phyloP scores from a whole-genome alignment of 1,284 basidiomycete genomes.

The Ganoderma lucidum region DNA sequence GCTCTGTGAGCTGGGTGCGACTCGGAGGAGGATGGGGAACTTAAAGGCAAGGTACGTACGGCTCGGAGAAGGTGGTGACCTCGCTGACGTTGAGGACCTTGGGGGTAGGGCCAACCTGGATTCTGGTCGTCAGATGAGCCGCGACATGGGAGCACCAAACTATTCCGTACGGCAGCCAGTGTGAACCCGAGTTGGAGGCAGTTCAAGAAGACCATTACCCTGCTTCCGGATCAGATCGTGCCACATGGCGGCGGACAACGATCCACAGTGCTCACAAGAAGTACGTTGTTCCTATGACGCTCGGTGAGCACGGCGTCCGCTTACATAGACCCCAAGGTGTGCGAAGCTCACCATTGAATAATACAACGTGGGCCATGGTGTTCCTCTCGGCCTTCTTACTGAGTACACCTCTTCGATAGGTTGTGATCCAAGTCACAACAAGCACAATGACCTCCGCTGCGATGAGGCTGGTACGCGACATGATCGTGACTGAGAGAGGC shows the following conservation, averaged over 20 bases:
- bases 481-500: slow-evolving; percentile 8
- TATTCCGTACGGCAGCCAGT: neutral
- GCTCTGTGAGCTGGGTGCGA: neutral
- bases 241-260: neutral
- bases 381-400: neutral
- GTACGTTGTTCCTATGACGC: neutral
- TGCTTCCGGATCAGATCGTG: neutral
- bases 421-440: slow-evolving; percentile 6
- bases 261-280: slow-evolving; percentile 4
- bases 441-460: slow-evolving; percentile 10
- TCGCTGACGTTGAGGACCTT: slow-evolving; percentile 10
- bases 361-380: neutral
- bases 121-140: neutral
- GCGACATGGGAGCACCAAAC: neutral
- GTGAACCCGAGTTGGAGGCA: neutral
- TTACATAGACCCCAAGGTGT: neutral
- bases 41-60: neutral
- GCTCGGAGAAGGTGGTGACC: slow-evolving; percentile 4
- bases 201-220: slow-evolving; percentile 10
- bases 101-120: neutral
- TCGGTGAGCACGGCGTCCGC: neutral
- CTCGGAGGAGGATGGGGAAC: too few relatives aligned
- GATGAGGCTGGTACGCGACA: slow-evolving; percentile 15
- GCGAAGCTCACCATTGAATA: neutral
- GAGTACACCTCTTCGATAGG: neutral